phyloP scores from a whole-genome alignment of 129 eudicot species.

The Kitagawia praeruptora region DNA sequence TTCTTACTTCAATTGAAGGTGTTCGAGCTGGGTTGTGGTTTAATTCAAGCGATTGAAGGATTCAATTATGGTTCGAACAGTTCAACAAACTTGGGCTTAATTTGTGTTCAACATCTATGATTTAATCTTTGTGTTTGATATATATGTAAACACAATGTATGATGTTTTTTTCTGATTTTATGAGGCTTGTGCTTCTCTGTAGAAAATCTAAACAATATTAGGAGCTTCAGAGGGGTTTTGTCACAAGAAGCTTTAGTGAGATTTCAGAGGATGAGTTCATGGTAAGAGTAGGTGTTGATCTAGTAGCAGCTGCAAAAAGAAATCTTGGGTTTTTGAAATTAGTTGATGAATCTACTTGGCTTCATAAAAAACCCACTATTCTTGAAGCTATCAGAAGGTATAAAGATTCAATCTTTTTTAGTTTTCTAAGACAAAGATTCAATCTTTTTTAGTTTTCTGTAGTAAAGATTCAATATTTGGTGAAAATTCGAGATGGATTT shows the following conservation, averaged over 20 bases:
- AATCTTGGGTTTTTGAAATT: constrained; percentile 54
- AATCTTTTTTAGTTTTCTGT: no score
- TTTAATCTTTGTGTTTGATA: background rate
- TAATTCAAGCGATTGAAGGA: no score
- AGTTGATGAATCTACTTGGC: constrained; percentile 66
- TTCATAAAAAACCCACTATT: constrained; percentile 42
- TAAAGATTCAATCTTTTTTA: background rate
- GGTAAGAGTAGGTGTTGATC: constrained; percentile 45
- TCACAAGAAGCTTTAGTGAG: constrained; percentile 53
- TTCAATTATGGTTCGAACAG: no score
- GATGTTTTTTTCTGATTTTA: background rate
- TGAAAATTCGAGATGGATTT: background rate
- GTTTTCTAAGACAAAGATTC: background rate
- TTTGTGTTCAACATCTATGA: no score
- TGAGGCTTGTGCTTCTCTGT: background rate
- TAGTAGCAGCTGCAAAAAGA: constrained; percentile 67
- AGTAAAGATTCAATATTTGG: no score
- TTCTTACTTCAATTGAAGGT: no score
- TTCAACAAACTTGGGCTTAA: no score
- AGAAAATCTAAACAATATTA: constrained; percentile 33
- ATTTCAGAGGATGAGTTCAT: constrained; percentile 38
- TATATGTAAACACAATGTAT: no score
- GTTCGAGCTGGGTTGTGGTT: no score
- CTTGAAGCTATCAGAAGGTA: constrained; percentile 69
- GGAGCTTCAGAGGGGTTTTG: constrained; percentile 37